Conservation (phyloP, 169 alveolate species). For the Cryptosporidium sp. region DNA sequence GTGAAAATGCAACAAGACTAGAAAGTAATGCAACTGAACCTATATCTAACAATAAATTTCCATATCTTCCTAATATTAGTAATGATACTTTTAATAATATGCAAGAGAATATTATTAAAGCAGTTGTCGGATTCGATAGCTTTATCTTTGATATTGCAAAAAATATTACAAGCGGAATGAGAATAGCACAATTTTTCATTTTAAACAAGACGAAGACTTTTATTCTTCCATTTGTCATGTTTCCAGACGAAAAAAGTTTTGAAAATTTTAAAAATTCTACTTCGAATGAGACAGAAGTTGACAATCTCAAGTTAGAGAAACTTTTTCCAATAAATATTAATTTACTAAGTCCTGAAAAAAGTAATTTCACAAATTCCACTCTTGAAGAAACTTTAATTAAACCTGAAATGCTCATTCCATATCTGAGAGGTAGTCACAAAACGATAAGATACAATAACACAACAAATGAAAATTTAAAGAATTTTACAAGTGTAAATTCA, state of each 20-base stretch:
- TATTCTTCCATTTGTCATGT: conserved; percentile 13
- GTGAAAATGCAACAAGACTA: neutral
- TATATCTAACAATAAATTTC: neutral
- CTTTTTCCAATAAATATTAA: neutral
- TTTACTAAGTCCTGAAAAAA: neutral
- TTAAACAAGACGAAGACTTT: conserved; percentile 39
- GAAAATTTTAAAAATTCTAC: neutral
- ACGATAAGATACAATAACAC: neutral
- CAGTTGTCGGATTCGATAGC: neutral
- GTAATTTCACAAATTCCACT: neutral
- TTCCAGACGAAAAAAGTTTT: conserved; percentile 10
- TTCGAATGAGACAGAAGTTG: neutral
- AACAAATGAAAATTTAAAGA: neutral
- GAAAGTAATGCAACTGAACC: neutral
- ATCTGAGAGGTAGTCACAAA: conserved; percentile 49
- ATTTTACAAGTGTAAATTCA: neutral
- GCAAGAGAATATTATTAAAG: neutral
- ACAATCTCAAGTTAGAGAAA: neutral
- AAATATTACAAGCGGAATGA: conserved; percentile 14
- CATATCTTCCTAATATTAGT: neutral
- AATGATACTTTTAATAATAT: neutral
- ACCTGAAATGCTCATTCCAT: conserved; percentile 20
- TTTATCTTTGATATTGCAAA: conserved; percentile 8
- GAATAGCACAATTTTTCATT: conserved; percentile 4
- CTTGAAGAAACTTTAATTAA: neutral